These are phyloP conservation scores for Scheffersomyces segobiensis DNA, from an alignment of 1,139 yeast species.

Conservation along the genomic window DNA sequence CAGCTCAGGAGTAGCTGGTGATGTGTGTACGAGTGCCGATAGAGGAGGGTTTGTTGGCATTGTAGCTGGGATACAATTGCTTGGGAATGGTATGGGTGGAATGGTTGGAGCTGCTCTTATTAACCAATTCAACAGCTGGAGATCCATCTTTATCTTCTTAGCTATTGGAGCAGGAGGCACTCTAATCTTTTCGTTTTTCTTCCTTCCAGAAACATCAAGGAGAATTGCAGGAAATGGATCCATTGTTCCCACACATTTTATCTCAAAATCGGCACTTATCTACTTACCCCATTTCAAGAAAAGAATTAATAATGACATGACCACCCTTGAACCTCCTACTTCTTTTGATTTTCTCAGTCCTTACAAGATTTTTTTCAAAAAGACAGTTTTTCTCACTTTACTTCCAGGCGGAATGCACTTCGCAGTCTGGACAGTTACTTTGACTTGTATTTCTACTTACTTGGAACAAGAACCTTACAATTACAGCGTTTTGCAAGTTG, in stretches of 20 bases:
- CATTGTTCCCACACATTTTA: slow-evolving; percentile 21
- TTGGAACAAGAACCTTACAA: slow-evolving; percentile 31
- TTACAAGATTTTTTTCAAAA: slow-evolving; percentile 26
- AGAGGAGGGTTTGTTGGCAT: slow-evolving; percentile 44
- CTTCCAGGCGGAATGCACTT: slow-evolving; percentile 37
- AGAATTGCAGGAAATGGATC: slow-evolving; percentile 42
- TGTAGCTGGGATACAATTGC: slow-evolving; percentile 34
- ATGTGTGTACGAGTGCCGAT: slow-evolving; percentile 35
- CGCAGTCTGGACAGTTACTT: slow-evolving; percentile 39
- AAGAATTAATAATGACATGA: slow-evolving; percentile 26
- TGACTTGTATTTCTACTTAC: slow-evolving; percentile 33
- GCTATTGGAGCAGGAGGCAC: slow-evolving; percentile 40
- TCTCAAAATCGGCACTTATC: slow-evolving; percentile 26
- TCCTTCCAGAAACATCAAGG: slow-evolving; percentile 39
- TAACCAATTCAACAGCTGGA: slow-evolving; percentile 31
- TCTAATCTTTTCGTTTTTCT: slow-evolving; percentile 19
- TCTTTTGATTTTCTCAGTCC: slow-evolving; percentile 29
- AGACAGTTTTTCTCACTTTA: slow-evolving; percentile 24
- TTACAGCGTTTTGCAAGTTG: slow-evolving; percentile 37
- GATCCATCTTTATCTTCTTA: slow-evolving; percentile 38
- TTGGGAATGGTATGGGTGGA: slow-evolving; percentile 44
- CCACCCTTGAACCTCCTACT: slow-evolving; percentile 22
- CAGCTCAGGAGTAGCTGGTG: slow-evolving; percentile 42
- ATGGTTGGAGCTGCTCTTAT: slow-evolving; percentile 40
- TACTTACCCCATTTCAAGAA: slow-evolving; percentile 23